Evolutionary conservation across 2,329 filamentous ascomycete species (phyloP), one percentile per base, ranked within the genome.

Genomic region (Talaromyces rugulosus): DNA sequence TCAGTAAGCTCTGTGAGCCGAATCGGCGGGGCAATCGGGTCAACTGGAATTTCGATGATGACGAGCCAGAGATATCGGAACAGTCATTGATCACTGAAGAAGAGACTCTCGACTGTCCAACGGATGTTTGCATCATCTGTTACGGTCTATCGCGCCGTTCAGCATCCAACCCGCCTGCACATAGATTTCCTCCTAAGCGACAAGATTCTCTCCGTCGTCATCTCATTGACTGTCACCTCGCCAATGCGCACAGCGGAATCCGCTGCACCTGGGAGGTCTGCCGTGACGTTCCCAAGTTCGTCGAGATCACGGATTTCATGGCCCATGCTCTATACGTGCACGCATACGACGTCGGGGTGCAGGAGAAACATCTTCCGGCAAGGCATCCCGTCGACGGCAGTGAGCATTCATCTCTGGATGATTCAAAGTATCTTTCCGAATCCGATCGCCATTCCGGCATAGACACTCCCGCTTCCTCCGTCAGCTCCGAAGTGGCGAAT

Each of bases 51-150:
- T 8, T 62, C 0, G 58, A 68, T 52, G 40, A 65, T 40, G 53
- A 65, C 12, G 54, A 55, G 47, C 18, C 34, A 56, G 61, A 68
- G 34, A 62, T 62, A 61, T 62, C 50, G 28, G 62, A 69, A 61
- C 58, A 68, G 60, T 50, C 62, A 23, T 64, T n/a, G 14, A 28
- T 56, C 60, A 36, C 58, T 65, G 36, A 62, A 58, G 59, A 66
- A 27, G 62, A 68, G 51, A 56, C 40, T 53, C 31, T 63, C 16
- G 27, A 65, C 53, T 70, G 64, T 55, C 63, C 62, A 63, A 70
- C 61, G 9, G 62, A 71, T 68, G 30, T 69, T 59, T 70, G 62
- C 58, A 71, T 71, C 60, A 67, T 71, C 52, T 71, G 65, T 64
- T 70, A 27, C 60, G 64, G 68, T 66, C 18, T 64, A 65, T 71